Conservation (phyloP, 2,329 filamentous ascomycete genomes). For the Byssochlamys sp. region DNA sequence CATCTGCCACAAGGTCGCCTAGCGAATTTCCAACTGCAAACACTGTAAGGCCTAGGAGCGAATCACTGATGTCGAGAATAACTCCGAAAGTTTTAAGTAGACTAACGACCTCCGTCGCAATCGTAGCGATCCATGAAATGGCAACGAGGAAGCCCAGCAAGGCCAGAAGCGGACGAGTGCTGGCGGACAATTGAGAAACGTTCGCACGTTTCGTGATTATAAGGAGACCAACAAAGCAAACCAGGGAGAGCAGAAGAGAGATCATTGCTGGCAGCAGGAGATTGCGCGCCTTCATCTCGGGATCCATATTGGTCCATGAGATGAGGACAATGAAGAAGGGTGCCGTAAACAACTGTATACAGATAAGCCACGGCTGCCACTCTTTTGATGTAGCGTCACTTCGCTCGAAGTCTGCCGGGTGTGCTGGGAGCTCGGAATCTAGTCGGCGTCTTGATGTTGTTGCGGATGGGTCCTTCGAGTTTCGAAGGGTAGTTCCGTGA, state of each 20-base stretch:
- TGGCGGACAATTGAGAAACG: slow-evolving; percentile 55
- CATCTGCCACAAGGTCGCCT: slow-evolving; percentile 85
- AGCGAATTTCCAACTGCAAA: slow-evolving; percentile 95
- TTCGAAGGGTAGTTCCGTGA: neutral
- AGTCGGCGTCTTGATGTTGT: slow-evolving; percentile 15
- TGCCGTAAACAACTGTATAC: slow-evolving; percentile 74
- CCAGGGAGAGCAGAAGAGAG: slow-evolving; percentile 59
- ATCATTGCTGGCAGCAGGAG: slow-evolving; percentile 52
- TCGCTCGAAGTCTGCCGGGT: slow-evolving; percentile 13
- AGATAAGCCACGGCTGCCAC: slow-evolving; percentile 88
- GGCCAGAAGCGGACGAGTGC: slow-evolving; percentile 68
- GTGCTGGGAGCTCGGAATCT: slow-evolving; percentile 33
- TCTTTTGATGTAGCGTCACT: slow-evolving; percentile 34
- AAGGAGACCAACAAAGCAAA: slow-evolving; percentile 58
- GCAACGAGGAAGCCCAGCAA: slow-evolving; percentile 83
- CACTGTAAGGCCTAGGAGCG: slow-evolving; percentile 84
- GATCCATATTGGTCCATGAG: slow-evolving; percentile 51
- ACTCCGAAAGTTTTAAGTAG: slow-evolving; percentile 88
- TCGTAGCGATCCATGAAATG: slow-evolving; percentile 92
- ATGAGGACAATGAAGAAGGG: slow-evolving; percentile 74
- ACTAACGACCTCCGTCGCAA: slow-evolving; percentile 90
- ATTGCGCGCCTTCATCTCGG: slow-evolving; percentile 41
- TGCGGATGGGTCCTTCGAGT: neutral
- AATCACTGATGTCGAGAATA: slow-evolving; percentile 85
- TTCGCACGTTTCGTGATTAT: slow-evolving; percentile 46